A percentile compares a stretch with the other conserved stretches of the same genome.
These are phyloP conservation scores for Suhomyces choctaworum DNA, from an alignment of 1,139 yeast species.

Conservation along the genomic window DNA sequence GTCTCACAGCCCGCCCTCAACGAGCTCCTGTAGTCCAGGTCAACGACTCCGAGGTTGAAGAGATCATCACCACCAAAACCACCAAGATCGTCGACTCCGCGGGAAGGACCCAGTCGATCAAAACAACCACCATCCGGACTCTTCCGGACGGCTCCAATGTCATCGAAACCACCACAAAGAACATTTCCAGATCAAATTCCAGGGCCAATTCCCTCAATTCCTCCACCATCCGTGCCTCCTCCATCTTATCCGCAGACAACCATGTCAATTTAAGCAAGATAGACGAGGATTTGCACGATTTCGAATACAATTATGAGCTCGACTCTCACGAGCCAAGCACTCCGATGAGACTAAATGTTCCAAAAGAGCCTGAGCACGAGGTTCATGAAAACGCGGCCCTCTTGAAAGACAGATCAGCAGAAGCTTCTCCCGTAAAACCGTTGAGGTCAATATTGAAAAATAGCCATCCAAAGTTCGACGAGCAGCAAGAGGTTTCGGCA, in stretches of 20 bases:
- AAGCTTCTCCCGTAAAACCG: conserved; percentile 19
- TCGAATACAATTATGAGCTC: conserved; percentile 43
- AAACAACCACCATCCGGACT: conserved; percentile 43
- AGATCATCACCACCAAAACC: conserved; percentile 42
- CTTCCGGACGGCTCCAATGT: conserved; percentile 49
- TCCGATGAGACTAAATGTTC: conserved; percentile 7
- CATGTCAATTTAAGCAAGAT: conserved; percentile 37
- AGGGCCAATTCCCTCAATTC: conserved; percentile 33
- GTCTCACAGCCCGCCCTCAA: conserved; percentile 18
- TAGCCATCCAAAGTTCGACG: conserved; percentile 13
- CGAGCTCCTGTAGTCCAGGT: conserved; percentile 16
- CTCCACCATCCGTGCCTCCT: conserved; percentile 20
- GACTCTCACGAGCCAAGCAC: conserved; percentile 19
- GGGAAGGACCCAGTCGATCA: conserved; percentile 45
- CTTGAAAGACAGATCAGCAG: conserved; percentile 4
- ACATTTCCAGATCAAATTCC: conserved; percentile 39
- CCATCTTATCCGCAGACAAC: conserved; percentile 23
- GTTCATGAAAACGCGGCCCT: conserved; percentile 10
- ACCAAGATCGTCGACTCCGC: conserved; percentile 45
- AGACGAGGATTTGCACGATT: conserved; percentile 47
- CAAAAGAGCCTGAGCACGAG: conserved; percentile 1
- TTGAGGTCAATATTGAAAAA: conserved; percentile 40
- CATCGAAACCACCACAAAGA: conserved; percentile 47
- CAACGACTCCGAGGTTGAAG: conserved; percentile 21
- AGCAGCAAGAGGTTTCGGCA: conserved; percentile 12